Evolutionary conservation across 352 stramenopile genomes (phyloP).

Genomic region (Phytophthora constricta): DNA sequence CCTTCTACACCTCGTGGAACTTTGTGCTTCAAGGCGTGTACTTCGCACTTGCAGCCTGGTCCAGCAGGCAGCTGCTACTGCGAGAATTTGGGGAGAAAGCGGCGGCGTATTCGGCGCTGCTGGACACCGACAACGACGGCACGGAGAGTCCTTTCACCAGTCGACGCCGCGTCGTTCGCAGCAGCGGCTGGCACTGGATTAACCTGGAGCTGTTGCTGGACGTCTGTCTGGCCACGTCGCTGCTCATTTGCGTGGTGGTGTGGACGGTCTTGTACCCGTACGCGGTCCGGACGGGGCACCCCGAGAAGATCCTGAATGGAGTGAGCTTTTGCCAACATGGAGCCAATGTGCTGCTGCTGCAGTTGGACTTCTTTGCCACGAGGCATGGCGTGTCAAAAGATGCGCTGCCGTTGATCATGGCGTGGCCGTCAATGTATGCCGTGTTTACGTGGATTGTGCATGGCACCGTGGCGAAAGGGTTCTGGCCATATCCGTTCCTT

Average conservation of each 20-base stretch:
- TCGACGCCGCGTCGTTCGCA: conserved; percentile 18
- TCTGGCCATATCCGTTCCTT: conserved; percentile 87
- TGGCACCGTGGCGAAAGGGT: conserved; percentile 62
- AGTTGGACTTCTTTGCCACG: conserved; percentile 67
- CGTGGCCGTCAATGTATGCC: conserved; percentile 69
- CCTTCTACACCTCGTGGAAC: conserved; percentile 90
- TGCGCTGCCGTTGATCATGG: conserved; percentile 64
- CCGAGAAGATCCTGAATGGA: conserved; percentile 71
- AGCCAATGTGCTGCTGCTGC: conserved; percentile 71
- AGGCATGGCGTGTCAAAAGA: conserved; percentile 61
- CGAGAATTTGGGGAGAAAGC: conserved; percentile 25
- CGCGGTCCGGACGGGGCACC: conserved; percentile 47
- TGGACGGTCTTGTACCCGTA: conserved; percentile 83
- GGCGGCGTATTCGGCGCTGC: conserved; percentile 44
- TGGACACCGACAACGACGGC: conserved; percentile 46
- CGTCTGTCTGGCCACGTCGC: conserved; percentile 63
- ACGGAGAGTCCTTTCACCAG: conserved; percentile 19
- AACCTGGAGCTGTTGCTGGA: conserved; percentile 72
- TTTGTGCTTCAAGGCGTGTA: conserved; percentile 77
- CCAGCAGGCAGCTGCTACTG: conserved; percentile 39
- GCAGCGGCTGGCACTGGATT: conserved; percentile 48
- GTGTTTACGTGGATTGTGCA: conserved; percentile 85
- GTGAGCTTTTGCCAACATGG: conserved; percentile 86
- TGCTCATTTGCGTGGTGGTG: conserved; percentile 76
- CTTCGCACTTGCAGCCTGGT: conserved; percentile 47